Base-by-base conservation (phyloP, 352 stramenopile species). In the Phytopythium sindhum region DNA sequence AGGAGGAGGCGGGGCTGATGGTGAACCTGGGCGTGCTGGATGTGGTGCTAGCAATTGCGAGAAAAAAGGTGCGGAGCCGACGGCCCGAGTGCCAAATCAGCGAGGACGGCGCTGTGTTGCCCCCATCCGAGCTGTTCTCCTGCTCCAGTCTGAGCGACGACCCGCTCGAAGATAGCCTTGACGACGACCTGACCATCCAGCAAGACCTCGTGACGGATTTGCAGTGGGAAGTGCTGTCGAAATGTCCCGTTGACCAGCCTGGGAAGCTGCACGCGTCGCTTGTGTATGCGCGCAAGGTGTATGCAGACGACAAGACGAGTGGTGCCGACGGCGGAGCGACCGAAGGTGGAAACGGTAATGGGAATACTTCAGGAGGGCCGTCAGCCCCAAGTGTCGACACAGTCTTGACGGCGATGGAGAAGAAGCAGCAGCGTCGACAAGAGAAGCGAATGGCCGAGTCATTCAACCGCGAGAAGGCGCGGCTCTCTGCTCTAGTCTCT, bases 171-270 rank as follows among this genome's bases (percentile, higher is more conserved):
- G 82, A 95, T 57, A 91, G 78, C 26, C 68, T 89, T 9, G 82
- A 91, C 57, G 67, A 81, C 35, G 55, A 65, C 0, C 26, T 77
- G 2, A 57, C 60, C 10, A 64, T 74, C 1, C 62, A 72, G 17
- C 72, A 84, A 24, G 79, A 89, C 2, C 61, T 90, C 24, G 79
- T 93, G 65, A 92, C 73, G 2, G 80, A 95, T 39, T 63, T 95
- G 4, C 74, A 95, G 64, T 91, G 83, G 84, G 83, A 93, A 68
- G 73, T 88, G 14, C 68, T 94, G 8, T 73, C 64, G 5, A 74
- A 75, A 15, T 88, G 78, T 57, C 64, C 63, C 6, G 21, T 90
- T 31, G 72, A 89, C 41, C 67, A 77, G 47, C 72, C 71, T 2
- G 78, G 81, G 6, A 67, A 57, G 28, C 64, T 92, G 12, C 81